Evolutionary conservation across 2,329 filamentous ascomycete genomes (phyloP).

Genomic region (Capronia coronata): DNA sequence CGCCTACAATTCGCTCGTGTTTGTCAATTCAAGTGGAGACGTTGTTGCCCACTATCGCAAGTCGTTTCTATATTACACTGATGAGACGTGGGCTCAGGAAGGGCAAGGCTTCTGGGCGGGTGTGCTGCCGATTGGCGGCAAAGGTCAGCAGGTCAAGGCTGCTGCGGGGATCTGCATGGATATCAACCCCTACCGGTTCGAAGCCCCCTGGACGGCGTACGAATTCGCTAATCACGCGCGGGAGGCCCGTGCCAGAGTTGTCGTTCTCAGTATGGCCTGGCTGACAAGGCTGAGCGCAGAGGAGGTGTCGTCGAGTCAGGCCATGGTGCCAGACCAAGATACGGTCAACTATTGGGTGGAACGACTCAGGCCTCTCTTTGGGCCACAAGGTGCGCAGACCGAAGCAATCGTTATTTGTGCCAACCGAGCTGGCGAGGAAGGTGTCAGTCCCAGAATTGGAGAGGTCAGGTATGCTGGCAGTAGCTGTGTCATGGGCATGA

Average conservation of each 20-base stretch:
- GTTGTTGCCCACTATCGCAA: slow-evolving; percentile 57
- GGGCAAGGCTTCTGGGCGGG: slow-evolving; percentile 35
- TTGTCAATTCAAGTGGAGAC: slow-evolving; percentile 50
- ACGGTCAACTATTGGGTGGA: slow-evolving; percentile 60
- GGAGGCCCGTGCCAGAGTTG: slow-evolving; percentile 43
- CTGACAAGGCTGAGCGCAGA: slow-evolving; percentile 46
- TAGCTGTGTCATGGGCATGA: slow-evolving; percentile 40
- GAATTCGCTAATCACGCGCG: slow-evolving; percentile 55
- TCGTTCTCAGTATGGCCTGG: slow-evolving; percentile 61
- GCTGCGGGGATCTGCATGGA: slow-evolving; percentile 49
- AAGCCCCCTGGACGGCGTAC: slow-evolving; percentile 51
- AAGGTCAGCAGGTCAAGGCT: slow-evolving; percentile 34
- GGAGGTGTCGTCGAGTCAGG: slow-evolving; percentile 44
- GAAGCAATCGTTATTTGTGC: slow-evolving; percentile 43
- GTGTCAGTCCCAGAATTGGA: slow-evolving; percentile 34
- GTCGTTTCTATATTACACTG: slow-evolving; percentile 60
- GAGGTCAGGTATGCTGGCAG: slow-evolving; percentile 44
- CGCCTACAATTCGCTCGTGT: slow-evolving; percentile 54
- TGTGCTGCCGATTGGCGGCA: slow-evolving; percentile 29
- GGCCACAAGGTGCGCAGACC: slow-evolving; percentile 25
- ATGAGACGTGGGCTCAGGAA: slow-evolving; percentile 58
- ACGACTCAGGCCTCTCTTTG: slow-evolving; percentile 50
- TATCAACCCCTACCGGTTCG: slow-evolving; percentile 58
- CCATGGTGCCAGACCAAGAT: slow-evolving; percentile 48
- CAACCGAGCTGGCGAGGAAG: slow-evolving; percentile 41